Base-by-base conservation (phyloP, 164 flowering plant genomes). In the Piper betle region DNA sequence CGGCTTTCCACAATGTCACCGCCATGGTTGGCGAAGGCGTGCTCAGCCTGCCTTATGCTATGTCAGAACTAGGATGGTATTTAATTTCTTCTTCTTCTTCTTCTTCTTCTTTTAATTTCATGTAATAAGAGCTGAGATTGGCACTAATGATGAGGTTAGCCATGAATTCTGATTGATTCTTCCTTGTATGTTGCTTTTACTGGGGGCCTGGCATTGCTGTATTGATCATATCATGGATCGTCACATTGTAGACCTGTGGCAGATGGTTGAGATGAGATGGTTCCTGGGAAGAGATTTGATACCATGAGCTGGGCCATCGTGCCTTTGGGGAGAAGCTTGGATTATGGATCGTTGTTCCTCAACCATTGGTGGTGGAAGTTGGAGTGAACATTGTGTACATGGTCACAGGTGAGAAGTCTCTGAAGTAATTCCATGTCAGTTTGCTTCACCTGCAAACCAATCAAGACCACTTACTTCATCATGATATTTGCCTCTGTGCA, bases 1-100 rank as follows among this genome's bases (percentile, higher is more conserved):
- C 87, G 1, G 79, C 87, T 18, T 81, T 84, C 58, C 87, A 84
- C 78, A 82, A 81, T 71, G 81, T 84, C 65, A 84, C 85, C 0
- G 86, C 89, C 65, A 79, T 84, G 78, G 88, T 84, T 55, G 88
- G 86, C 3, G 88, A 84, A 15, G 88, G 86, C 0, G 86, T 84
- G 10, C 77, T 84, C 37, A 74, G 85, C 37, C 77, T 82, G 63
- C 86, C 87, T 37, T 81, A 64, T 52, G 87, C 86, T 65, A 73
- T 84, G 79, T 53, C 89, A 7, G 65, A 80, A 39, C 81, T 82
- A 50, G 89, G 86, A 70, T 84, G 89, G 89, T 84, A 75, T 25
- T 20, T 13, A 12, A 46, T 10, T 1, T 15, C 12, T 46, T 15
- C 15, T 46, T 46, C 50, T 46, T 15, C 15, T 3, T 46, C 50